These are phyloP conservation scores for Alloascoidea hylecoeti DNA, from an alignment of 805 yeast genomes.

Conservation along the genomic window DNA sequence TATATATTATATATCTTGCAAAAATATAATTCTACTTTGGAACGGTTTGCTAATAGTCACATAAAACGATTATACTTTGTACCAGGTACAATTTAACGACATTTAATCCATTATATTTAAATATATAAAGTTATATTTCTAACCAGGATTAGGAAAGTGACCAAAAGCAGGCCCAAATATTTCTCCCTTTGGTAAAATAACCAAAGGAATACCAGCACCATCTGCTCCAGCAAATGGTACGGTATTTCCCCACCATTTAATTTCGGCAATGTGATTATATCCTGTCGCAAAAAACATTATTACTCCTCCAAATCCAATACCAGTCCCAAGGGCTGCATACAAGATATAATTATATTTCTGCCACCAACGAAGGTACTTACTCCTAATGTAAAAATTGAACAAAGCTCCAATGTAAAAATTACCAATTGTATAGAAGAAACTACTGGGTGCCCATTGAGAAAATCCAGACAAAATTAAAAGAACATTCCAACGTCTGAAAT, in stretches of 20 bases:
- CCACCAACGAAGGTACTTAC: constrained; percentile 34
- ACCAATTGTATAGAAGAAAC: constrained; percentile 27
- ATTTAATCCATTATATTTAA: too few species aligned
- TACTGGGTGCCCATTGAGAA: constrained; percentile 27
- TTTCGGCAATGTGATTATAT: constrained; percentile 15
- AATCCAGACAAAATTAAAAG: neutral
- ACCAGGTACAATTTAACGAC: too few species aligned
- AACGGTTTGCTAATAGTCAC: too few species aligned
- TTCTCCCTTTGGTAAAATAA: neutral
- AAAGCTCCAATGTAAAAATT: constrained; percentile 24
- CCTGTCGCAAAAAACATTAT: constrained; percentile 27
- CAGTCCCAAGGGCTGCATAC: constrained; percentile 32
- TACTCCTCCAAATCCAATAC: constrained; percentile 32
- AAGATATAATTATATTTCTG: constrained; percentile 34
- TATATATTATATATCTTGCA: too few species aligned
- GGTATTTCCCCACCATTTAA: constrained; percentile 38
- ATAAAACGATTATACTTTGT: too few species aligned
- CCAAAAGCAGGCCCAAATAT: neutral
- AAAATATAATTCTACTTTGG: too few species aligned
- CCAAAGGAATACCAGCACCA: neutral
- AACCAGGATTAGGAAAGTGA: constrained; percentile 1
- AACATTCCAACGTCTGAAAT: neutral
- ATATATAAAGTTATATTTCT: too few species aligned
- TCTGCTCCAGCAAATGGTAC: neutral
- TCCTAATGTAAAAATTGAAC: constrained; percentile 29